These are phyloP conservation scores for Ustilago bromivora DNA, from an alignment of 1,284 basidiomycete species.

Conservation along the genomic window DNA sequence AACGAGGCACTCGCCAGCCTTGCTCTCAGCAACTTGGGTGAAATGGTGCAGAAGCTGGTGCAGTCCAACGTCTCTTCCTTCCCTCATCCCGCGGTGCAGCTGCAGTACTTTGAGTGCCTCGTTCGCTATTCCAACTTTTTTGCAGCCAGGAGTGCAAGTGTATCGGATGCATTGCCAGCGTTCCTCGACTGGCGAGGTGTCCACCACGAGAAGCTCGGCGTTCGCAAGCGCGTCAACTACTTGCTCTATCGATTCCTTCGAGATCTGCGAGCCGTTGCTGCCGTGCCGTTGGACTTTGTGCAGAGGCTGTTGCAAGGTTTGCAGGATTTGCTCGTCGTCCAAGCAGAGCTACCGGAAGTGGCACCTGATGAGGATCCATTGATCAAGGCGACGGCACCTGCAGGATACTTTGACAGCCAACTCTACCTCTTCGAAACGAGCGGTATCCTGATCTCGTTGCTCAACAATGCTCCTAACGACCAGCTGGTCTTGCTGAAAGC, in stretches of 20 bases:
- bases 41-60: conserved; percentile 86
- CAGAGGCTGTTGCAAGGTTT: conserved; percentile 64
- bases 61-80: conserved; percentile 85
- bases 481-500: conserved; percentile 77
- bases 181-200: conserved; percentile 92
- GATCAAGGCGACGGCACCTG: conserved; percentile 81
- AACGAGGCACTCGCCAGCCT: conserved; percentile 67
- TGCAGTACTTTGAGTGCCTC: conserved; percentile 93
- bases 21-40: conserved; percentile 89
- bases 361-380: conserved; percentile 75
- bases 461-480: conserved; percentile 78
- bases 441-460: conserved; percentile 84
- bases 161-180: conserved; percentile 78
- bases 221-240: conserved; percentile 87
- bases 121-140: conserved; percentile 96
- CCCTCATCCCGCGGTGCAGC: conserved; percentile 86
- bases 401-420: conserved; percentile 86
- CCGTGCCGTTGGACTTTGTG: conserved; percentile 82
- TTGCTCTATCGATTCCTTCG: conserved; percentile 93
- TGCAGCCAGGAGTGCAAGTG: conserved; percentile 84
- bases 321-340: conserved; percentile 73
- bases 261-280: conserved; percentile 77
- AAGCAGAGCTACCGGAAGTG: conserved; percentile 73
- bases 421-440: conserved; percentile 94
- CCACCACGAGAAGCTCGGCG: conserved; percentile 80